These are phyloP conservation scores for Quercus lobata DNA, from an alignment of 331 rosid species.

Conservation along the genomic window DNA sequence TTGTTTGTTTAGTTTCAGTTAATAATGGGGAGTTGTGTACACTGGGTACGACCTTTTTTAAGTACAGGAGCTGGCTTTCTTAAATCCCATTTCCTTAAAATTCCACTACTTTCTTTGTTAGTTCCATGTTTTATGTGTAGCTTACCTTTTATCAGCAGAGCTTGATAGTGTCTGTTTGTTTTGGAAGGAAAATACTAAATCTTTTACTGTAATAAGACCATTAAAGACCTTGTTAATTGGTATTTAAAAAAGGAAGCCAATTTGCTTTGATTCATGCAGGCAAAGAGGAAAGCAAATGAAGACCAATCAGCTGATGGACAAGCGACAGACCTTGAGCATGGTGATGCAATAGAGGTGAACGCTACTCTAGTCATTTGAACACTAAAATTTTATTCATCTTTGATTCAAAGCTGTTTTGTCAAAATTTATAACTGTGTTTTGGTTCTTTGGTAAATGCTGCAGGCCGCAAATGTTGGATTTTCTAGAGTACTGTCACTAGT, in stretches of 20 bases:
- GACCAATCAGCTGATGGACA: background rate
- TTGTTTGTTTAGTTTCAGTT: background rate
- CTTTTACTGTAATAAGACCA: background rate
- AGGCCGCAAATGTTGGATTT: slow-evolving; percentile 5
- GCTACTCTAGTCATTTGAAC: background rate
- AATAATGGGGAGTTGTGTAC: no score
- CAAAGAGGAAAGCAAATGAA: background rate
- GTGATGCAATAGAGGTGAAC: background rate
- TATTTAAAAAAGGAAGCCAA: background rate
- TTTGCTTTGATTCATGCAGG: background rate
- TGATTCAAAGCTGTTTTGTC: background rate
- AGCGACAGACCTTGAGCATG: slow-evolving; percentile 1
- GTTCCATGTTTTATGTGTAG: background rate
- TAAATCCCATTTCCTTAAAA: background rate
- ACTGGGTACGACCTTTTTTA: no score
- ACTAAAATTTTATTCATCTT: background rate
- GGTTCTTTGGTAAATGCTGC: background rate
- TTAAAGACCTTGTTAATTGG: background rate
- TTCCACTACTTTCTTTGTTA: background rate
- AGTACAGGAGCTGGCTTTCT: background rate
- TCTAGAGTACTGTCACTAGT: background rate
- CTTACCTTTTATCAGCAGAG: background rate
- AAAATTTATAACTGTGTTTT: background rate
- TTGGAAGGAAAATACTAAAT: background rate
- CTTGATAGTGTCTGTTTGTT: background rate